phyloP scores from a whole-genome alignment of 2,329 filamentous ascomycete species.

The Aureobasidium sp. region DNA sequence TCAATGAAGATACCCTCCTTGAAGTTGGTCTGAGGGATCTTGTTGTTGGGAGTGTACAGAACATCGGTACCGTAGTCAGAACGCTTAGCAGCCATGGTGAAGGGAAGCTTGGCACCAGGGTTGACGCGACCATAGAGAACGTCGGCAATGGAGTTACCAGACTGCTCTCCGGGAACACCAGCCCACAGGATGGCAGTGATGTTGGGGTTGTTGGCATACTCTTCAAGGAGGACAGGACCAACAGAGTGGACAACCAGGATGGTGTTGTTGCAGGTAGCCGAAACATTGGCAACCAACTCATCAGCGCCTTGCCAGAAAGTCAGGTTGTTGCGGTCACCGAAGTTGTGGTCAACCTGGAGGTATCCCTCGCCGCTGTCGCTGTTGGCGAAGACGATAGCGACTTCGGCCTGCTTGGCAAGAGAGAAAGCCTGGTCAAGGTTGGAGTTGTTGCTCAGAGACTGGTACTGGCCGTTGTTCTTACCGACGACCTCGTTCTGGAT shows the following conservation, averaged over 20 bases:
- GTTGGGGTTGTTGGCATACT: slow-evolving; percentile 66
- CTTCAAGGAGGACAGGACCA: slow-evolving; percentile 66
- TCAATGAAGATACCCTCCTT: slow-evolving; percentile 71
- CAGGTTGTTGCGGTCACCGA: slow-evolving; percentile 43
- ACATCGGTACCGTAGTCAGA: slow-evolving; percentile 61
- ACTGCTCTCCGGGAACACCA: slow-evolving; percentile 71
- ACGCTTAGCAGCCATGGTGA: slow-evolving; percentile 63
- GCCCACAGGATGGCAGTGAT: slow-evolving; percentile 75
- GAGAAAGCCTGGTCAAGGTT: slow-evolving; percentile 24
- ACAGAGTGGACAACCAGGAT: slow-evolving; percentile 81
- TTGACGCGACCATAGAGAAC: slow-evolving; percentile 71
- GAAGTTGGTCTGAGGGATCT: slow-evolving; percentile 63
- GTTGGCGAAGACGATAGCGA: slow-evolving; percentile 45
- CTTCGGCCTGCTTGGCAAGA: slow-evolving; percentile 23
- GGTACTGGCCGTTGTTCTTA: slow-evolving; percentile 21
- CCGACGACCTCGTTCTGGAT: slow-evolving; percentile 25
- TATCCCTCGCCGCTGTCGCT: slow-evolving; percentile 44
- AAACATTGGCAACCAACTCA: slow-evolving; percentile 65
- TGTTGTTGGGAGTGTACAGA: slow-evolving; percentile 59
- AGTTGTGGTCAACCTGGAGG: slow-evolving; percentile 37
- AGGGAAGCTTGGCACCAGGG: slow-evolving; percentile 66
- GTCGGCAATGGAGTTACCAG: slow-evolving; percentile 67
- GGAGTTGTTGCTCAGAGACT: slow-evolving; percentile 26
- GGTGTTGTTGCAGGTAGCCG: slow-evolving; percentile 70
- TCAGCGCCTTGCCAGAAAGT: slow-evolving; percentile 38